Percentiles rank a stretch among this genome's conserved stretches.
Evolutionary conservation across 2,329 filamentous ascomycete species (phyloP).

Genomic region (Arthroderma sp.): DNA sequence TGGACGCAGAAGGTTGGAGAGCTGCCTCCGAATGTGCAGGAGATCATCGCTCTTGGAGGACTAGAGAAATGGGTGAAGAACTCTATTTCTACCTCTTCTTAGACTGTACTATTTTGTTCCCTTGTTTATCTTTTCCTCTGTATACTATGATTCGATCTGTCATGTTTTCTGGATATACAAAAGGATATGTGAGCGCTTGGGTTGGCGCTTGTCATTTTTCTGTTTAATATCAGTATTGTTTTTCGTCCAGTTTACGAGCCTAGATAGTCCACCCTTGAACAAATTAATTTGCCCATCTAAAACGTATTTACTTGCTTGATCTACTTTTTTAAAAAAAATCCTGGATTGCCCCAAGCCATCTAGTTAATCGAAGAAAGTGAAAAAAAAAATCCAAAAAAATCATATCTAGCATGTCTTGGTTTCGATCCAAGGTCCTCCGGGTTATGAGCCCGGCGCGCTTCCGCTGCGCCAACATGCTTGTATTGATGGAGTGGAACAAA

Average conservation of each 20-base stretch:
- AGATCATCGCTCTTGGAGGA: conserved; percentile 66
- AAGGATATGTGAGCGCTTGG: background rate
- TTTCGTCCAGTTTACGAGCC: background rate
- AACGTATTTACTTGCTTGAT: background rate
- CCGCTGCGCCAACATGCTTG: conserved; percentile 25
- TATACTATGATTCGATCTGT: background rate
- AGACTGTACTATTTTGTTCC: background rate
- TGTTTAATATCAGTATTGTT: background rate
- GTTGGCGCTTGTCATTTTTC: background rate
- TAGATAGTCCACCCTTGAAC: background rate
- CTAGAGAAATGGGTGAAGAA: conserved; percentile 73
- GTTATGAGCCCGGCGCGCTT: conserved; percentile 32
- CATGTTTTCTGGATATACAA: background rate
- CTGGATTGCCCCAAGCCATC: background rate
- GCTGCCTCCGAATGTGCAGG: conserved; percentile 73
- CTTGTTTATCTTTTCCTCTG: background rate
- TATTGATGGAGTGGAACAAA: background rate
- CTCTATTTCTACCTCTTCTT: conserved; percentile 38
- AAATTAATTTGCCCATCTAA: too few species aligned
- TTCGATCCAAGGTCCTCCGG: conserved; percentile 25
- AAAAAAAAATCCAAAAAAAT: conserved; percentile 3
- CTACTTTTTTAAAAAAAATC: background rate
- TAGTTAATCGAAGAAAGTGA: background rate
- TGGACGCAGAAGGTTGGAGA: conserved; percentile 78
- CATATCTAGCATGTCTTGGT: conserved; percentile 15